These are phyloP conservation scores for Pinguiococcus pyrenoidosus DNA, from an alignment of 108 stramenopile genomes.

Conservation along the genomic window DNA sequence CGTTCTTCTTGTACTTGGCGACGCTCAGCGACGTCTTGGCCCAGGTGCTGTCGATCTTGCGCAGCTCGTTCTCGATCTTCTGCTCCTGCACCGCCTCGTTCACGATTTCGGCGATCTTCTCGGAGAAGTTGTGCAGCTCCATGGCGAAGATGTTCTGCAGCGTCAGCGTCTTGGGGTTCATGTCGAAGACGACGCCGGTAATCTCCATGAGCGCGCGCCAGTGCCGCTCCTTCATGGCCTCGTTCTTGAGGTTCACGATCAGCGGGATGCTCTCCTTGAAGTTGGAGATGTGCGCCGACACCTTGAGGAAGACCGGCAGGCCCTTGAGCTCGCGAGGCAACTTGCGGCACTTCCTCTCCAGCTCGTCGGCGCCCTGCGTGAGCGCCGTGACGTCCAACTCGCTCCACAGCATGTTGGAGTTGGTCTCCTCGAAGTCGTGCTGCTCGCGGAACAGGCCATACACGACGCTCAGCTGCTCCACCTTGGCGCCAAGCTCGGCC, in stretches of 20 bases:
- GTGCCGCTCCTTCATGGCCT: constrained; percentile 54
- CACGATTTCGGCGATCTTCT: constrained; percentile 44
- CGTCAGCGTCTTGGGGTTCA: constrained; percentile 45
- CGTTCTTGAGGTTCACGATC: constrained; percentile 52
- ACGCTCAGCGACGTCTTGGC: constrained; percentile 31
- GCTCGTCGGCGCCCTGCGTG: constrained; percentile 30
- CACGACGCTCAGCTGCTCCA: constrained; percentile 21
- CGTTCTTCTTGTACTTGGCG: constrained; percentile 43
- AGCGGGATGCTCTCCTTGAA: constrained; percentile 55
- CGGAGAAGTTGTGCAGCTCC: constrained; percentile 42
- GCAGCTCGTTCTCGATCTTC: constrained; percentile 51
- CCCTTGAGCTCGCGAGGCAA: constrained; percentile 43
- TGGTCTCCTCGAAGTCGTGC: constrained; percentile 34
- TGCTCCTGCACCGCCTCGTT: constrained; percentile 49
- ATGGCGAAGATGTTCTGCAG: constrained; percentile 49
- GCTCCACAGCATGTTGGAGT: constrained; percentile 36
- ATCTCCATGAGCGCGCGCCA: constrained; percentile 50
- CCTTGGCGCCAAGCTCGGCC: constrained; percentile 16
- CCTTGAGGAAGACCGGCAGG: constrained; percentile 32
- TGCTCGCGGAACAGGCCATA: constrained; percentile 42
- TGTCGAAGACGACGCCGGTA: constrained; percentile 47
- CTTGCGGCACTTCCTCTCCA: constrained; percentile 34
- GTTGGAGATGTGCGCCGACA: constrained; percentile 33
- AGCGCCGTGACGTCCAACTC: constrained; percentile 42
- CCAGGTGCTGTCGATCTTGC: constrained; percentile 44